phyloP scores from a whole-genome alignment of 2,329 filamentous ascomycete genomes.

The Colletotrichum cuscutae region DNA sequence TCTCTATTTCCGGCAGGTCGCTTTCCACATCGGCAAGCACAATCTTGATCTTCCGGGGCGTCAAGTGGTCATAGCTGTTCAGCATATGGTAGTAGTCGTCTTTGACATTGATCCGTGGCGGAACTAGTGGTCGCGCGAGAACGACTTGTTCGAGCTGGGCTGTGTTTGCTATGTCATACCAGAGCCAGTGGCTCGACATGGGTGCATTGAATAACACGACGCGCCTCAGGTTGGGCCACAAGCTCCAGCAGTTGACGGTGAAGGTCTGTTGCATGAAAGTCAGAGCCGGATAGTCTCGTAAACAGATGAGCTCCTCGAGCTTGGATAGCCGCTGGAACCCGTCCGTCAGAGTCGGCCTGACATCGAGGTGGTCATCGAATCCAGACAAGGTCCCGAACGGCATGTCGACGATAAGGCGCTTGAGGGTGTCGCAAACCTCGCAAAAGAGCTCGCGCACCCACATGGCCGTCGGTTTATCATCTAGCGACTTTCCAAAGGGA shows the following conservation, averaged over 20 bases:
- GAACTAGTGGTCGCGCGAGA: slow-evolving; percentile 49
- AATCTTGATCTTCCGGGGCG: slow-evolving; percentile 41
- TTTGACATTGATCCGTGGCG: slow-evolving; percentile 50
- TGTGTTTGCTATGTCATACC: slow-evolving; percentile 50
- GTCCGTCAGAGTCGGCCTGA: slow-evolving; percentile 53
- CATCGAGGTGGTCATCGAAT: slow-evolving; percentile 52
- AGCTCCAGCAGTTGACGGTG: slow-evolving; percentile 50
- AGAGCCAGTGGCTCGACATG: slow-evolving; percentile 49
- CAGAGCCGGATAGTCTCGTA: slow-evolving; percentile 57
- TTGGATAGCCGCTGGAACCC: slow-evolving; percentile 54
- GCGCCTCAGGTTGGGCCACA: slow-evolving; percentile 53
- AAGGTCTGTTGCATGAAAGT: slow-evolving; percentile 43
- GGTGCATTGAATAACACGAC: slow-evolving; percentile 56
- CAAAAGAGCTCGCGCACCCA: slow-evolving; percentile 55
- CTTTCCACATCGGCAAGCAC: slow-evolving; percentile 25
- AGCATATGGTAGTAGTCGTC: slow-evolving; percentile 51
- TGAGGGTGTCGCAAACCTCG: slow-evolving; percentile 51
- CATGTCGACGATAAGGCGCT: slow-evolving; percentile 58
- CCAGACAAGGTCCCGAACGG: slow-evolving; percentile 56
- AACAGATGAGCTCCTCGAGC: slow-evolving; percentile 60
- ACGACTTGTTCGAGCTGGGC: slow-evolving; percentile 53
- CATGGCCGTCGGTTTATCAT: slow-evolving; percentile 51
- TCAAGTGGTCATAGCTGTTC: slow-evolving; percentile 40
- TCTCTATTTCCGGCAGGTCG: slow-evolving; percentile 38
- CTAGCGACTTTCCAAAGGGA: slow-evolving; percentile 48